Conservation (phyloP, 345 rosid genomes). For the Microthlaspi erraticum region DNA sequence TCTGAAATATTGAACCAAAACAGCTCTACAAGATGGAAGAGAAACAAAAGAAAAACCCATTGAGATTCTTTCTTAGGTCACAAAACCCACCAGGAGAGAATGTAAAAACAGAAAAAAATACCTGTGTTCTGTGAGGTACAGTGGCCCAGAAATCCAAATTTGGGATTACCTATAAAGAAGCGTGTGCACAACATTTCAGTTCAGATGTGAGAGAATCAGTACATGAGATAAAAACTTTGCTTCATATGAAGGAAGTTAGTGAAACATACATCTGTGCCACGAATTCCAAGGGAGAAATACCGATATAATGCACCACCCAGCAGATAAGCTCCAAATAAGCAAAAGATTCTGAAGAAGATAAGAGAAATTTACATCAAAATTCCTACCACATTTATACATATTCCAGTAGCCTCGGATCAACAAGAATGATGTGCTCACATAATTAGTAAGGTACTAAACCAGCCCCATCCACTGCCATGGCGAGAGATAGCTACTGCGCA, state of each 20-base stretch:
- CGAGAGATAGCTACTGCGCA: conserved; percentile 65
- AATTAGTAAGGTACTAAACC: conserved; percentile 68
- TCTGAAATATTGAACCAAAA: conserved; percentile 59
- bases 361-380: conserved; percentile 23
- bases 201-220: conserved; percentile 16
- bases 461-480: conserved; percentile 77
- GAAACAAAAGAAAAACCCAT: not conserved
- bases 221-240: conserved; percentile 12
- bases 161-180: conserved; percentile 67
- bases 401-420: not conserved
- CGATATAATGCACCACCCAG: conserved; percentile 77
- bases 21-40: conserved; percentile 56
- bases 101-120: conserved; percentile 39
- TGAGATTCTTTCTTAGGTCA: too few species aligned
- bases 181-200: conserved; percentile 3
- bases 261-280: conserved; percentile 70
- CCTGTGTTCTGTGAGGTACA: conserved; percentile 79
- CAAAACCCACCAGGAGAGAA: not conserved
- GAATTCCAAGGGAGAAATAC: conserved; percentile 68
- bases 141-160: conserved; percentile 81
- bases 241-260: conserved; percentile 3
- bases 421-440: conserved; percentile 53
- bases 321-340: conserved; percentile 81
- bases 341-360: conserved; percentile 59
- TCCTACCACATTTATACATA: not conserved